Conservation (phyloP, 257 asterid species). For the Solanum medicagineum region DNA sequence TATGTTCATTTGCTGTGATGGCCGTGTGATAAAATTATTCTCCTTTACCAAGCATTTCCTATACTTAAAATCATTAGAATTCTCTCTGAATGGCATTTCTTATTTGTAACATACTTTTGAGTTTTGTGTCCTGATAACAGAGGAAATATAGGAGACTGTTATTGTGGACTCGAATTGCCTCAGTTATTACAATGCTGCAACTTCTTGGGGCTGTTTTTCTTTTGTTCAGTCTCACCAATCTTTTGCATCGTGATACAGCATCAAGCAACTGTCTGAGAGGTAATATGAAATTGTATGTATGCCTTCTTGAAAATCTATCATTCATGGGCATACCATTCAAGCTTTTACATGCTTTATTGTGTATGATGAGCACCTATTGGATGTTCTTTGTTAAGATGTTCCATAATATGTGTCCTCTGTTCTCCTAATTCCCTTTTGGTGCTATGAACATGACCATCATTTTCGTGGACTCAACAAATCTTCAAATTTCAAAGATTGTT, state of each 20-base stretch:
- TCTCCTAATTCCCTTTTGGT: not conserved
- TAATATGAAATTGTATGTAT: not conserved
- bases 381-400: not conserved
- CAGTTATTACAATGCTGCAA: conserved; percentile 10
- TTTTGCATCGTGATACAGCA: not conserved
- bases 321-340: not conserved
- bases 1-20: not conserved
- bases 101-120: not conserved
- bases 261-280: conserved; percentile 12
- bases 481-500: not conserved
- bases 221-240: conserved; percentile 1
- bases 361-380: not conserved
- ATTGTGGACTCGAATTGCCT: conserved; percentile 16
- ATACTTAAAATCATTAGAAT: not conserved
- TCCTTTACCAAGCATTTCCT: not conserved
- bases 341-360: not conserved
- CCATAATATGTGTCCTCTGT: not conserved
- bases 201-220: conserved; percentile 11
- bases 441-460: not conserved
- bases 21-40: not conserved
- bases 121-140: not conserved
- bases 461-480: not conserved
- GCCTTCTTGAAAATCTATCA: not conserved
- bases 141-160: conserved; percentile 8
- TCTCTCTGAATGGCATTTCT: not conserved